phyloP scores from a whole-genome alignment of 192 early-diverging fungal species.

The Linnemannia schmuckeri region DNA sequence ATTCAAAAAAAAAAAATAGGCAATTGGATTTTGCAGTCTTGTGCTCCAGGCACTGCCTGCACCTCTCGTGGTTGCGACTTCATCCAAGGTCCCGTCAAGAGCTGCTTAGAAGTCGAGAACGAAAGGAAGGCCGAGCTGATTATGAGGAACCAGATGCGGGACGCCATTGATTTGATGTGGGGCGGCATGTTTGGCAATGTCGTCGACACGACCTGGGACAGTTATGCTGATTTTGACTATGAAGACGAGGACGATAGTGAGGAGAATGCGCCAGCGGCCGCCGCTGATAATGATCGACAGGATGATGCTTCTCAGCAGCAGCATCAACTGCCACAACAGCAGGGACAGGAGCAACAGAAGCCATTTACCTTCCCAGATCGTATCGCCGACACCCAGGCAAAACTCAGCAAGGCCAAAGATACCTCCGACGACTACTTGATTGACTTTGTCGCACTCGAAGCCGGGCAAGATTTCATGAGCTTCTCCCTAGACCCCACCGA shows the following conservation, averaged over 20 bases:
- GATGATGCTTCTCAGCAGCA: background rate
- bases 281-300: background rate
- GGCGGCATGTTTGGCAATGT: constrained; percentile 11
- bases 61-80: constrained; percentile 35
- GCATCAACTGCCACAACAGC: background rate
- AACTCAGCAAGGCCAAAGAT: background rate
- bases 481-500: background rate
- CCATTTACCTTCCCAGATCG: background rate
- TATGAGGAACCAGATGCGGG: background rate
- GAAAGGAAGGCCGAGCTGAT: background rate
- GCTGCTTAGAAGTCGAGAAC: constrained; percentile 21
- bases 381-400: background rate
- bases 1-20: constrained; percentile 6
- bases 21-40: constrained; percentile 12
- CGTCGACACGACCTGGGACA: constrained; percentile 16
- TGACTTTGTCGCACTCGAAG: constrained; percentile 39
- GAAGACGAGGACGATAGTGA: background rate
- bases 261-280: background rate
- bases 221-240: constrained; percentile 16
- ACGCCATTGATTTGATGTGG: constrained; percentile 28
- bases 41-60: constrained; percentile 43
- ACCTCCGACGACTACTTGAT: constrained; percentile 29
- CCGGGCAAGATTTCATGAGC: constrained; percentile 12
- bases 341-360: background rate
- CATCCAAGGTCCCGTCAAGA: constrained; percentile 20